Percentiles rank a stretch among this genome's conserved stretches.
Conservation (phyloP, 805 yeast species). For the Teunomyces kruisii region DNA sequence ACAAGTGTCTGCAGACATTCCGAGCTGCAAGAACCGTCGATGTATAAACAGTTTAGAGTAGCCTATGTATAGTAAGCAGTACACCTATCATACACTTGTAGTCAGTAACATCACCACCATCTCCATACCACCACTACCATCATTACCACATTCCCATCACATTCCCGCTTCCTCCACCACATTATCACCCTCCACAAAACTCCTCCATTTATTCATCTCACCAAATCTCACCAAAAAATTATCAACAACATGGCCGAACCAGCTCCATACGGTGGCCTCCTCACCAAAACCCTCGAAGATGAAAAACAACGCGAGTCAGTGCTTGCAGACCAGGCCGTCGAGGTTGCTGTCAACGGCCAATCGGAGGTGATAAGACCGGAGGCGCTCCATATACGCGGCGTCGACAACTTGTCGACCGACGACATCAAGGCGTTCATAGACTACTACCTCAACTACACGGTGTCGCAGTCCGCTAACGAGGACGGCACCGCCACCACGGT, state of each 20-base stretch:
- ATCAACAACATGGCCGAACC: slow-evolving; percentile 11
- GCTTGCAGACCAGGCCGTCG: slow-evolving; percentile 32
- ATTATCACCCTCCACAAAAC: too few relatives aligned
- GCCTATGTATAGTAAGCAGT: too few relatives aligned
- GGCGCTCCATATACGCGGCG: slow-evolving; percentile 56
- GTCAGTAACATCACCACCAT: not conserved
- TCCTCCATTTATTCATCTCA: not conserved
- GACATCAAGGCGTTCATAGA: slow-evolving; percentile 60
- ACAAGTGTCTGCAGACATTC: too few relatives aligned
- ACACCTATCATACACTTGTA: too few relatives aligned
- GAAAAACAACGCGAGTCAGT: slow-evolving; percentile 32
- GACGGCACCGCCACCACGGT: slow-evolving; percentile 10
- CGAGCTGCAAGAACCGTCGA: too few relatives aligned
- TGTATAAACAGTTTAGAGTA: too few relatives aligned
- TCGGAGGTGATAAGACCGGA: slow-evolving; percentile 42
- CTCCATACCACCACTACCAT: not conserved
- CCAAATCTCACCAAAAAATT: not conserved
- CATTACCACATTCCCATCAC: too few relatives aligned
- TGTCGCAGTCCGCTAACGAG: slow-evolving; percentile 12
- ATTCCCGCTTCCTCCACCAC: too few relatives aligned
- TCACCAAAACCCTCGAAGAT: slow-evolving; percentile 40
- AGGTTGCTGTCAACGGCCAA: slow-evolving; percentile 30
- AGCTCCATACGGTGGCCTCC: slow-evolving; percentile 40
- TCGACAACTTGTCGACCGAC: slow-evolving; percentile 60
- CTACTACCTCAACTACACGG: slow-evolving; percentile 38